Evolutionary conservation across 1,284 basidiomycete species (phyloP).

Genomic region (Sanghuangporus weigelae): DNA sequence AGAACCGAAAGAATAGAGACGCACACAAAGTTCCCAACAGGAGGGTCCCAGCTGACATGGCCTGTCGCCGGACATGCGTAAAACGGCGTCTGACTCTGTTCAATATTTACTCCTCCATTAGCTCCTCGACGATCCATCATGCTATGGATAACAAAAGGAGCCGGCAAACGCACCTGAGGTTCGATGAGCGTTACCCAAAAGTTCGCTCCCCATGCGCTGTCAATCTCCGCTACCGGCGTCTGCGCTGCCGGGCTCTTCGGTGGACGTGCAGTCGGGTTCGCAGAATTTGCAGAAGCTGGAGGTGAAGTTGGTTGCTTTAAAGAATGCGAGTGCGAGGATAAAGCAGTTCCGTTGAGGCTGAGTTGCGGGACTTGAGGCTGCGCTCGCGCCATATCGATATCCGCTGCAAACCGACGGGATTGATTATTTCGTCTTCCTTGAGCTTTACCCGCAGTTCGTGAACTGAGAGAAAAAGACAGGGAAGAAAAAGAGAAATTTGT

Average conservation of each 20-base stretch:
- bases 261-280: conserved; percentile 1
- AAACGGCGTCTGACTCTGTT: conserved; percentile 74
- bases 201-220: conserved; percentile 70
- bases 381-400: not conserved
- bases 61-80: conserved; percentile 91
- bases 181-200: conserved; percentile 84
- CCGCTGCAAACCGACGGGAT: not conserved
- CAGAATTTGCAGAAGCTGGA: not conserved
- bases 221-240: conserved; percentile 28
- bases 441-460: not conserved
- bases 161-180: conserved; percentile 55
- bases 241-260: conserved; percentile 3
- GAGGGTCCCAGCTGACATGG: conserved; percentile 89
- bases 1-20: conserved; percentile 25
- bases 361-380: conserved; percentile 4
- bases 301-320: not conserved
- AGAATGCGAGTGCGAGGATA: not conserved
- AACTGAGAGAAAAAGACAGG: not conserved
- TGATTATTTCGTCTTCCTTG: not conserved
- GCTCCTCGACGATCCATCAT: not conserved
- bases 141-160: conserved; percentile 3
- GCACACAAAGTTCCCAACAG: conserved; percentile 85
- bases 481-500: not conserved
- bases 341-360: conserved; percentile 5
- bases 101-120: not conserved